Conservation (phyloP, 169 alveolate genomes). For the Perkinsus chesapeaki region DNA sequence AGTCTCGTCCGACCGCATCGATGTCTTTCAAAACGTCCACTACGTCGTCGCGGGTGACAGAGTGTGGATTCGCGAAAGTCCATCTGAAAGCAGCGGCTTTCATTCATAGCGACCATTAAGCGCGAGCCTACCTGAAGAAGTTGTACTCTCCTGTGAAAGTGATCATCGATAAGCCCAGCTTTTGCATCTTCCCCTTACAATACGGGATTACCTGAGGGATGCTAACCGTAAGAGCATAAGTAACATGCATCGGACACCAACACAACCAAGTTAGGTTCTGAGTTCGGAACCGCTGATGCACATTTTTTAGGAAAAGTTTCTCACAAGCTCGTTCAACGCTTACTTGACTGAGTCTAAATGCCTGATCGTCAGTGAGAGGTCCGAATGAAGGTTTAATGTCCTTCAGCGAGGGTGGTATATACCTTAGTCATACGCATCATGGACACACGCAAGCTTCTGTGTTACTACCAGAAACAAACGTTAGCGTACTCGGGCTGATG, state of each 20-base stretch:
- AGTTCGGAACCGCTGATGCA: background rate
- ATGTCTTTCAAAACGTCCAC: background rate
- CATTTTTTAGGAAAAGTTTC: too few relatives aligned
- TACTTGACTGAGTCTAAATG: background rate
- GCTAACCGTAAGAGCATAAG: background rate
- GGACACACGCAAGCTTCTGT: background rate
- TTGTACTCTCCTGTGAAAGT: background rate
- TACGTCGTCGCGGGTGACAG: background rate
- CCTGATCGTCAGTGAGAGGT: background rate
- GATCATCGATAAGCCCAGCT: background rate
- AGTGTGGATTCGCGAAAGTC: background rate
- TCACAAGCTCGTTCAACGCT: background rate
- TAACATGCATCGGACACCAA: background rate
- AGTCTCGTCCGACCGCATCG: background rate
- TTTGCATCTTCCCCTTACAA: background rate
- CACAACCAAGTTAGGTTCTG: background rate
- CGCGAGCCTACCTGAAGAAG: background rate
- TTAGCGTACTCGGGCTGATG: background rate
- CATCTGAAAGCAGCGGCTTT: background rate
- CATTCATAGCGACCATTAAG: background rate
- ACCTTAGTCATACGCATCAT: background rate
- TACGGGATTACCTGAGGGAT: background rate
- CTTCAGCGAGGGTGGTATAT: background rate
- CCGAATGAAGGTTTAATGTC: background rate
- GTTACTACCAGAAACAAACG: background rate